Conservation (phyloP, 768 basidiomycete species). For the Hygrophoropsis aurantiaca region DNA sequence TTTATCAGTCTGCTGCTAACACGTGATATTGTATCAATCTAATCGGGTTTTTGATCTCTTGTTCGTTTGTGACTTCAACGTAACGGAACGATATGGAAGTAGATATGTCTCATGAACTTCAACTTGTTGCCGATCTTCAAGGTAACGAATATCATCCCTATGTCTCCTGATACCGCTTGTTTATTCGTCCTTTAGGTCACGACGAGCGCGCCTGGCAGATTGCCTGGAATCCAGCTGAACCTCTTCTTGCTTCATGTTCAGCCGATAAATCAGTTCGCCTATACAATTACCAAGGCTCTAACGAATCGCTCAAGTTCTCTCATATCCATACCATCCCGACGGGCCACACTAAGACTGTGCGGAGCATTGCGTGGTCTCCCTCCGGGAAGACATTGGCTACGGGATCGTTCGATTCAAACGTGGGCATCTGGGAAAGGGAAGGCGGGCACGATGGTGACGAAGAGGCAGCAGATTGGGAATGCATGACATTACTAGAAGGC, state of each 20-base stretch:
- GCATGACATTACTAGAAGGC: constrained; percentile 82
- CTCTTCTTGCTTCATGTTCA: constrained; percentile 89
- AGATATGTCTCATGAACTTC: constrained; percentile 18
- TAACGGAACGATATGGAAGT: too few relatives aligned
- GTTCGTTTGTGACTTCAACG: too few relatives aligned
- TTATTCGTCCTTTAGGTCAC: constrained; percentile 49
- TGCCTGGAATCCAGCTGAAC: constrained; percentile 83
- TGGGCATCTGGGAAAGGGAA: constrained; percentile 87
- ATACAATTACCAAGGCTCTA: constrained; percentile 58
- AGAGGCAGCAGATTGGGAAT: constrained; percentile 72
- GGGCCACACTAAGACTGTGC: constrained; percentile 85
- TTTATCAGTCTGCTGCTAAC: too few relatives aligned
- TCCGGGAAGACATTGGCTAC: constrained; percentile 85
- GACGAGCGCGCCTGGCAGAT: constrained; percentile 85
- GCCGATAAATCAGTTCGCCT: constrained; percentile 90
- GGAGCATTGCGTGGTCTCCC: constrained; percentile 86
- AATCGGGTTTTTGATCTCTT: too few relatives aligned
- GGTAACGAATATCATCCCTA: constrained; percentile 10
- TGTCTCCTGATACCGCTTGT: too few relatives aligned
- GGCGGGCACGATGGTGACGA: constrained; percentile 38
- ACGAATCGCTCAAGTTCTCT: constrained; percentile 40
- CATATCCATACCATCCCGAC: constrained; percentile 71
- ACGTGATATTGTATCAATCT: too few relatives aligned
- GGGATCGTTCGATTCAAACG: constrained; percentile 90
- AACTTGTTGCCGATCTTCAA: constrained; percentile 20